Evolutionary conservation across 176 grass and related monocot species (phyloP), one percentile per base, ranked within the genome.

Genomic region (Carex pumila): DNA sequence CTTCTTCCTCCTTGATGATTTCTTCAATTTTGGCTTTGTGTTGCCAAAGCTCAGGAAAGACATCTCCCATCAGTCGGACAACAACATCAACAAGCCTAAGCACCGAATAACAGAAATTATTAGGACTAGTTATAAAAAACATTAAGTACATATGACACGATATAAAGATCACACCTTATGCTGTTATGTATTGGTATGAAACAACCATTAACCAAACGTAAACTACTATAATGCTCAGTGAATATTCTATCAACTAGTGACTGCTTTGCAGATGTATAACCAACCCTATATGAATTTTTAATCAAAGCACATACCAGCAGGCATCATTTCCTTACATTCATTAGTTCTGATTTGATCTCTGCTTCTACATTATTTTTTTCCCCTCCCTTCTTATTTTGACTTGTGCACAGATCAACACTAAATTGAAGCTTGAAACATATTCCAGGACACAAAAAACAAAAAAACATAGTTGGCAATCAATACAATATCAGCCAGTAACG

Each of bases 1-100:
- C 91, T 91, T 98, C 96, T 84, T 98, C 96, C 41, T 92, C 91
- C 87, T 86, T 88, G 86, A 98, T 92, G 82, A 98, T 98, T 71
- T 87, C 83, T 84, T 92, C 86, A 79, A 98, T 98, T 82, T 89
- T 98, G 53, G 65, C 79, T 86, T 93, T 87, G 47, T 93, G 85
- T 31, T 89, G 58, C 74, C 82, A 89, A n/a, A 98, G 88, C 89
- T 98, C 95, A 63, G 91, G 92, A 81, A 98, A 98, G 55, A 92
- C 89, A 89, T 95, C 91, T 75, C 91, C 86, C 93, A 95, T 93
- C 80, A 95, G 7, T 90, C 84, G 83, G n/a, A 93, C 89, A 83
- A 98, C 90, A 84, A 89, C 84, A 84, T 87, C 85, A 67, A 95
- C 93, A 87, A 98, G 96, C 34, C 96, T 98, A 89, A 63, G 82